A percentile compares a stretch with the other conserved stretches of the same genome.
Evolutionary conservation across 805 yeast species (phyloP).

Genomic region (Candida tibetensis): DNA sequence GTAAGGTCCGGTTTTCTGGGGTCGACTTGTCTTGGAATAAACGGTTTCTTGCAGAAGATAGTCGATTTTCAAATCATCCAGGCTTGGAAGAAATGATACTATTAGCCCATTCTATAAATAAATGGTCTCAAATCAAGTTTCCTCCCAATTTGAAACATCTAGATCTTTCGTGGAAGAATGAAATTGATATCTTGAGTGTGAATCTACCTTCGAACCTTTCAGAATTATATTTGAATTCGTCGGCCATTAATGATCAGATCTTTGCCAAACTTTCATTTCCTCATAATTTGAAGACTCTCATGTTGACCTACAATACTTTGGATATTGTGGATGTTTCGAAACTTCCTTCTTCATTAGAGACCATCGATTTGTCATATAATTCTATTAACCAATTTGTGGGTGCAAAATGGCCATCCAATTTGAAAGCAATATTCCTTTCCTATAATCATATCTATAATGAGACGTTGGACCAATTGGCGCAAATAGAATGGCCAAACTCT

Average conservation of each 20-base stretch:
- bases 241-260: conserved; percentile 17
- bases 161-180: conserved; percentile 37
- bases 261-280: conserved; percentile 18
- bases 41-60: conserved; percentile 2
- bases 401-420: conserved; percentile 24
- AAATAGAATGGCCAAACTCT: conserved; percentile 22
- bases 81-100: conserved; percentile 26
- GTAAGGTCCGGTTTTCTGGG: conserved; percentile 28
- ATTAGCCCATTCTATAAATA: conserved; percentile 29
- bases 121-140: conserved; percentile 28
- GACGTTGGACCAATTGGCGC: conserved; percentile 14
- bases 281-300: conserved; percentile 22
- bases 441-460: conserved; percentile 20
- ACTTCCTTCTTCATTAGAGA: conserved; percentile 28
- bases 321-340: conserved; percentile 19
- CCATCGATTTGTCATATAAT: conserved; percentile 29
- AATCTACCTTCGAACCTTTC: conserved; percentile 19
- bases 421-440: conserved; percentile 23
- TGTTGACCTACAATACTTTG: conserved; percentile 32
- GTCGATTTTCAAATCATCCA: conserved; percentile 9
- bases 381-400: conserved; percentile 8
- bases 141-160: conserved; percentile 26
- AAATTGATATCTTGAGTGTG: conserved; percentile 22
- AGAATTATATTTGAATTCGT: conserved; percentile 32
- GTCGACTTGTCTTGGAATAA: conserved; percentile 16